Evolutionary conservation across 257 asterid genomes (phyloP), one percentile per base, ranked within the genome.

Genomic region (Anisodus acutangulus): DNA sequence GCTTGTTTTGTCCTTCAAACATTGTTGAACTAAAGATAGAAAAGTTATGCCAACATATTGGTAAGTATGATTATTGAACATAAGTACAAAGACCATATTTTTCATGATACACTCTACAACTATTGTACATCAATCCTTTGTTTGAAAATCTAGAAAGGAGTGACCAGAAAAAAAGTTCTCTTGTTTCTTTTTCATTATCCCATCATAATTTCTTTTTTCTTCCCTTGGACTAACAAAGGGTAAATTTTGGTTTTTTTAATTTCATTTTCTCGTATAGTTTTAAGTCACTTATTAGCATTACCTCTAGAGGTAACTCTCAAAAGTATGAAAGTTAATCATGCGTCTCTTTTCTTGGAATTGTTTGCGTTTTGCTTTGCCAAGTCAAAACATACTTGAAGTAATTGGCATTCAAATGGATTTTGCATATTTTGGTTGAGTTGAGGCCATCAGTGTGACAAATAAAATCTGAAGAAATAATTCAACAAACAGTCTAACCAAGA

Each of bases 21-120:
- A 53, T 76, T 76, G 63, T 76, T 76, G 43, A 53, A 26, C 58
- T 76, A 4, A 76, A 51, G 47, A 51, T 51, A 6, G 12, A 51
- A 51, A 59, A 76, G 51, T 62, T 51, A 11, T 76, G 63, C 63
- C 81, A 11, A 76, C 81, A 12, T 51, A 51, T 51, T 76, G 47
- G 63, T 51, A 51, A 62, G 63, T 22, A 76, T 51, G 81, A 76
- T 76, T 76, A 51, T 51, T 13, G 63, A 51, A 13, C 81, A 76
- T 6, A 49, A 51, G 62, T 76, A 26, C 47, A 76, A 76, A 76
- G 39, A 22, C 19, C 6, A 47, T 9, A 45, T 6, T 74, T 5
- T 3, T 19, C 17, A 19, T 47, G 41, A 72, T 19, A 10, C 41
- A 72, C 16, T 69, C 41, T 41, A 13, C 16, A 19, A 19, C 9